A percentile compares a stretch with the other conserved stretches of the same genome.
Conservation (phyloP, 2,329 filamentous ascomycete genomes). For the Aspergillus felis region DNA sequence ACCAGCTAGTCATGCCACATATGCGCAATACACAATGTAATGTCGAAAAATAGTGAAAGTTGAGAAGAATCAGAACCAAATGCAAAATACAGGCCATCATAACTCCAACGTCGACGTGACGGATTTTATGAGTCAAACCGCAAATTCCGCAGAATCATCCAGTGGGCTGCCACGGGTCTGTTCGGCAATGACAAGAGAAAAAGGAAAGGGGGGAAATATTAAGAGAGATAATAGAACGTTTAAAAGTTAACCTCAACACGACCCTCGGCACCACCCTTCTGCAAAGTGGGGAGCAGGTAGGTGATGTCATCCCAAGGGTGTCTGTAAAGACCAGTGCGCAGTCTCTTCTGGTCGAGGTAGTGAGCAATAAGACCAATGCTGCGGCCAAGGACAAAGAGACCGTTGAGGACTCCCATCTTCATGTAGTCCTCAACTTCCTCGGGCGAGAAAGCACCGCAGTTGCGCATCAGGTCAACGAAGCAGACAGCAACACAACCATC, state of each 20-base stretch:
- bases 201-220: conserved; percentile 17
- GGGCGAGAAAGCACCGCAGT: conserved; percentile 91
- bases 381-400: conserved; percentile 95
- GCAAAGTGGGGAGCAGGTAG: conserved; percentile 80
- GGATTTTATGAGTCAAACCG: conserved; percentile 32
- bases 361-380: conserved; percentile 99
- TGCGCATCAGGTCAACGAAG: conserved; percentile 96
- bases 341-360: conserved; percentile 99
- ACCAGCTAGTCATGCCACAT: conserved; percentile 30
- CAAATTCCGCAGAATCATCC: conserved; percentile 21
- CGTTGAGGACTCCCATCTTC: conserved; percentile 98
- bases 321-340: conserved; percentile 96
- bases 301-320: conserved; percentile 99
- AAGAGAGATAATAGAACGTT: conserved; percentile 25
- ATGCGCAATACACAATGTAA: conserved; percentile 27
- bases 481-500: conserved; percentile 97
- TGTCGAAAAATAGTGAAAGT: conserved; percentile 23
- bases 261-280: conserved; percentile 70
- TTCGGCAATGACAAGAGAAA: conserved; percentile 7
- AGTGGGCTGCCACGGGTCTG: conserved; percentile 9
- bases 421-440: conserved; percentile 99
- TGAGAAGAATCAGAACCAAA: conserved; percentile 26
- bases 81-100: conserved; percentile 27
- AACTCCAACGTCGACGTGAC: conserved; percentile 35
- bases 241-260: conserved; percentile 85